Evolutionary conservation across 1,139 yeast genomes (phyloP), one percentile per base, ranked within the genome.

Genomic region (Pichia sp.): DNA sequence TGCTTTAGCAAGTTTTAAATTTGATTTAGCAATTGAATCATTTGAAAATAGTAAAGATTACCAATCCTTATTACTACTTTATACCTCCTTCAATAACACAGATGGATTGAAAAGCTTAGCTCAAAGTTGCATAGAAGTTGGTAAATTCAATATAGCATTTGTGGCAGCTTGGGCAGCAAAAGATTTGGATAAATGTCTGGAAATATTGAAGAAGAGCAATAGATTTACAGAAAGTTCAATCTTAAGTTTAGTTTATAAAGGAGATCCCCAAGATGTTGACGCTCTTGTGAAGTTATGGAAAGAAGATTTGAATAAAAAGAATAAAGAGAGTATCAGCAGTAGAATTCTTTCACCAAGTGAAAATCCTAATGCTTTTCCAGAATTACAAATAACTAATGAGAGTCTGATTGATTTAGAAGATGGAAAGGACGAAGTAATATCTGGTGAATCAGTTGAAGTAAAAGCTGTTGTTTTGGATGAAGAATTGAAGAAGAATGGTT

Each of bases 151-250:
- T 60, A 71, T 91, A 48, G 96, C 98, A 32, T 91, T 89, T 70
- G 88, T 84, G 61, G 83, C 96, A 19, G 78, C 80, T 63, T 91
- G 97, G 97, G 69, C 79, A 43, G 74, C 81, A 35, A 93, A 94
- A 35, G 84, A 86, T 55, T 69, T 77, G 35, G 65, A 68, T 20
- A 70, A 71, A 37, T 83, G 93, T 53, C 69, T 81, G 43, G 75
- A 77, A 30, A 68, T 93, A 51, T 72, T 91, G 54, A 68, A 74
- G 42, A 71, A 74, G 58, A 75, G 88, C 46, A 85, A 77, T 39
- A 76, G 95, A 59, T 71, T 68, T 47, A 71, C 95, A 3, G 98
- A 91, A 62, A 96, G 96, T 23, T 76, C 96, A 3, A 61, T 91
- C 46, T 74, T 91, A 52, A 86, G 84, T 30, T 69, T 75, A 39